Evolutionary conservation across 768 basidiomycete species (phyloP).

Genomic region (Boletus reticulatus): DNA sequence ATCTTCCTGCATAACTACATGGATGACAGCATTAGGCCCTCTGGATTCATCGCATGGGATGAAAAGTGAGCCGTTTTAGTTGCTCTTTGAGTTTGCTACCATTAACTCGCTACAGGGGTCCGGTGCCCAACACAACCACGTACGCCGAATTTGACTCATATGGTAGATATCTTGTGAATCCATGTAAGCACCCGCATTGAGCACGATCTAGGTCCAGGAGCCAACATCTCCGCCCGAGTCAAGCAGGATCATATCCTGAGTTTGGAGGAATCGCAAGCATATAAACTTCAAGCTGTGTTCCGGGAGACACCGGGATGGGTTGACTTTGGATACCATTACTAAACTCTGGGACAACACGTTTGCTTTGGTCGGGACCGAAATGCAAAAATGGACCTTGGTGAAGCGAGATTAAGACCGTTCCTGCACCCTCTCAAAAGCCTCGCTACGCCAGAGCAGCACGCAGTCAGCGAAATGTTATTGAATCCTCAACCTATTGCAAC

Average conservation of each 20-base stretch:
- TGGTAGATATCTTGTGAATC: conserved; percentile 33
- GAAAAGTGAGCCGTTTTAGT: conserved; percentile 15
- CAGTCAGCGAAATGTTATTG: too few relatives aligned
- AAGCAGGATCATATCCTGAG: conserved; percentile 48
- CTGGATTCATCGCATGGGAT: conserved; percentile 49
- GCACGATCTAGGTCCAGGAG: conserved; percentile 46
- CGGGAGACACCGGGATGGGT: conserved; percentile 52
- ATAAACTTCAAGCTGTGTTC: conserved; percentile 51
- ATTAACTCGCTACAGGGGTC: conserved; percentile 39
- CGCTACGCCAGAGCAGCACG: too few relatives aligned
- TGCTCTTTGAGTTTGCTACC: not conserved
- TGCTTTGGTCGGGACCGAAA: too few relatives aligned
- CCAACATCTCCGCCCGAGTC: conserved; percentile 43
- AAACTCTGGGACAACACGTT: too few relatives aligned
- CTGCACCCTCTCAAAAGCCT: too few relatives aligned
- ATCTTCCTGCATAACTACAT: conserved; percentile 56
- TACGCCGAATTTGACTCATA: conserved; percentile 58
- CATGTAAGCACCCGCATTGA: not conserved
- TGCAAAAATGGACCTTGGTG: too few relatives aligned
- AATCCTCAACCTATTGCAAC: too few relatives aligned
- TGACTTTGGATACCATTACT: conserved; percentile 43
- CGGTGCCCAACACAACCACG: conserved; percentile 52
- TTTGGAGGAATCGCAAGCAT: conserved; percentile 15
- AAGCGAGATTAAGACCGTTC: too few relatives aligned
- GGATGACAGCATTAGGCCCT: conserved; percentile 52